Base-by-base conservation (phyloP, 164 flowering plant genomes). In the Magnolia kwangsiensis region DNA sequence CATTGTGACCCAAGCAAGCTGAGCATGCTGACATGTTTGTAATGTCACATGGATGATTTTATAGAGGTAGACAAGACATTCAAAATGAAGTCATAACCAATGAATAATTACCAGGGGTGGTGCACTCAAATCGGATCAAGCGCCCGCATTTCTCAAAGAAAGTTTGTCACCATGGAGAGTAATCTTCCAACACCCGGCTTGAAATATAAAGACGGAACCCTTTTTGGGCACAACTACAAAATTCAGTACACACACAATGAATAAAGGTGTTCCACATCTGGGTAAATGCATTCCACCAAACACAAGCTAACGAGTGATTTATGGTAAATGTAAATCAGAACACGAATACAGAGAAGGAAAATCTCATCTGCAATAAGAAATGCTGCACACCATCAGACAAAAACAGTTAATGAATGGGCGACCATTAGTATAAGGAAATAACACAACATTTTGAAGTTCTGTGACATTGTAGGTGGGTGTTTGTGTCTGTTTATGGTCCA, bases 161-260 rank as follows among this genome's bases (percentile, higher is more conserved):
- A 90, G 87, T 78, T 91, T 87, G 84, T 93, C 97, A 61, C 98
- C 95, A 24, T 76, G 83, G 72, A 95, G 74, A 7, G 97, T 91
- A 16, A 95, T 74, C 80, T 91, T 91, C 97, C 95, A 93, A 82
- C 88, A 75, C 72, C 86, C 89, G 61, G 86, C 89, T 89, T 86
- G 91, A 27, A 90, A 78, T 66, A 90, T 80, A 63, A 93, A 95
- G 19, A 92, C 89, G 50, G 92, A 91, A 29, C 51, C 77, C 81
- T 78, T 93, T 76, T 93, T 93, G 29, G 97, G 97, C 64, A 93
- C 94, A 84, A 89, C 97, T 92, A 87, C 79, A 85, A 68, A 74
- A 27, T 67, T 19, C 69, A 77, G 64, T 71, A 14, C 20, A 64
- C 63, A 11, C 5, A 71, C 63, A 70, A 13, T 11, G n/a, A 71